A percentile compares a stretch with the other conserved stretches of the same genome.
These are phyloP conservation scores for Boletus sp. DNA, from an alignment of 1,284 basidiomycete species.

Conservation along the genomic window DNA sequence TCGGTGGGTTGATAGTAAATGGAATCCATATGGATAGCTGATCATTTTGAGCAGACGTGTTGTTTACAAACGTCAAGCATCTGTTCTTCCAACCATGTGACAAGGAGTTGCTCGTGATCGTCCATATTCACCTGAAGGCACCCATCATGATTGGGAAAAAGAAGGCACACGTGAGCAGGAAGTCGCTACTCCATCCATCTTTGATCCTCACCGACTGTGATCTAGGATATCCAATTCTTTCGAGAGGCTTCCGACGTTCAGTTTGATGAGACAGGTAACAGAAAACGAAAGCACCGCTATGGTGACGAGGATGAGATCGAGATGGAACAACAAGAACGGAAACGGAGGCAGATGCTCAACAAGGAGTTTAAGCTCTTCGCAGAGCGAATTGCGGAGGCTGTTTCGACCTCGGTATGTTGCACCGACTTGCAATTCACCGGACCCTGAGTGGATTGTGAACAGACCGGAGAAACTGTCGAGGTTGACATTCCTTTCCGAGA, in stretches of 20 bases:
- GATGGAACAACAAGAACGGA: slow-evolving; percentile 96
- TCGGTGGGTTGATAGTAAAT: slow-evolving; percentile 53
- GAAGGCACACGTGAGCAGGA: slow-evolving; percentile 78
- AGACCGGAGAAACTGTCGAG: slow-evolving; percentile 83
- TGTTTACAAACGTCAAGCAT: slow-evolving; percentile 98
- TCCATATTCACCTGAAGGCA: slow-evolving; percentile 91
- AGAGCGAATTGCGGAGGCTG: slow-evolving; percentile 88
- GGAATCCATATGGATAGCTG: slow-evolving; percentile 1
- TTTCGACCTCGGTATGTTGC: slow-evolving; percentile 59
- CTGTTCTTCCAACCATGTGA: slow-evolving; percentile 99
- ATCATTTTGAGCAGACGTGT: slow-evolving; percentile 58
- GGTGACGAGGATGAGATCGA: slow-evolving; percentile 99
- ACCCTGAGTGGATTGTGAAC: slow-evolving; percentile 20
- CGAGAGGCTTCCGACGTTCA: slow-evolving; percentile 97
- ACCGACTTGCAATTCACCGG: background rate
- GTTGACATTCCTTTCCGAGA: slow-evolving; percentile 98
- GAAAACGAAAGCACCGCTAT: slow-evolving; percentile 94
- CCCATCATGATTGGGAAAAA: slow-evolving; percentile 99
- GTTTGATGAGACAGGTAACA: slow-evolving; percentile 98
- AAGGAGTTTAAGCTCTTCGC: slow-evolving; percentile 95
- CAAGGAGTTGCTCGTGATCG: slow-evolving; percentile 90
- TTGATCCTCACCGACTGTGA: slow-evolving; percentile 1
- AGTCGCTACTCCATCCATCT: background rate
- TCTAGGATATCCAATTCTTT: slow-evolving; percentile 94
- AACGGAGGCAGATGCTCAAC: slow-evolving; percentile 85